Conservation (phyloP, 768 basidiomycete genomes). For the Kwoniella botswanensis region DNA sequence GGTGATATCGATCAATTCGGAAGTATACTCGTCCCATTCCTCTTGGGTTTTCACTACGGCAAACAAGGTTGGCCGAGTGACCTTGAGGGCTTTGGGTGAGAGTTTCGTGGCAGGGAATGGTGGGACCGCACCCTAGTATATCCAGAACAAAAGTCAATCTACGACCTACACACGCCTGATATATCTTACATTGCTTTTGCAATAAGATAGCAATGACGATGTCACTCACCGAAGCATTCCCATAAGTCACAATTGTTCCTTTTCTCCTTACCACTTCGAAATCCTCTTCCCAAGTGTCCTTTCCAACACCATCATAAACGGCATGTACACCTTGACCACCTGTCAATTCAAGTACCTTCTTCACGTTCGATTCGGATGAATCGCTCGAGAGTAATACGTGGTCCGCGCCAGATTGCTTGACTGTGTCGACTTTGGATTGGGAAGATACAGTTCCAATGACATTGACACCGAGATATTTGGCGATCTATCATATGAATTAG, state of each 20-base stretch:
- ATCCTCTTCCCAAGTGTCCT: slow-evolving; percentile 86
- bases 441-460: slow-evolving; percentile 94
- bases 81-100: slow-evolving; percentile 77
- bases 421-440: slow-evolving; percentile 77
- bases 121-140: slow-evolving; percentile 62
- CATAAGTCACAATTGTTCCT: slow-evolving; percentile 86
- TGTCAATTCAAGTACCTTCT: slow-evolving; percentile 55
- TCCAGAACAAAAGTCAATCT: not conserved
- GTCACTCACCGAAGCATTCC: slow-evolving; percentile 73
- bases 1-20: slow-evolving; percentile 69
- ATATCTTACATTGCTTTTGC: not conserved
- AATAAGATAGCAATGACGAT: not conserved
- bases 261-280: slow-evolving; percentile 82
- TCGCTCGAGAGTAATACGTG: slow-evolving; percentile 77
- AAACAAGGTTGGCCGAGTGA: slow-evolving; percentile 63
- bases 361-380: slow-evolving; percentile 68
- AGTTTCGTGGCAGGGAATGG: slow-evolving; percentile 77
- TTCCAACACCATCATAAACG: slow-evolving; percentile 95
- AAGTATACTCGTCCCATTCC: slow-evolving; percentile 72
- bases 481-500: slow-evolving; percentile 63
- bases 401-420: slow-evolving; percentile 77
- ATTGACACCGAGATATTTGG: slow-evolving; percentile 74
- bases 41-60: slow-evolving; percentile 77
- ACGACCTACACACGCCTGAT: not conserved
- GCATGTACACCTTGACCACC: slow-evolving; percentile 66